Base-by-base conservation (phyloP, 495 filamentous ascomycete species). In the Aspergillus avenaceus region DNA sequence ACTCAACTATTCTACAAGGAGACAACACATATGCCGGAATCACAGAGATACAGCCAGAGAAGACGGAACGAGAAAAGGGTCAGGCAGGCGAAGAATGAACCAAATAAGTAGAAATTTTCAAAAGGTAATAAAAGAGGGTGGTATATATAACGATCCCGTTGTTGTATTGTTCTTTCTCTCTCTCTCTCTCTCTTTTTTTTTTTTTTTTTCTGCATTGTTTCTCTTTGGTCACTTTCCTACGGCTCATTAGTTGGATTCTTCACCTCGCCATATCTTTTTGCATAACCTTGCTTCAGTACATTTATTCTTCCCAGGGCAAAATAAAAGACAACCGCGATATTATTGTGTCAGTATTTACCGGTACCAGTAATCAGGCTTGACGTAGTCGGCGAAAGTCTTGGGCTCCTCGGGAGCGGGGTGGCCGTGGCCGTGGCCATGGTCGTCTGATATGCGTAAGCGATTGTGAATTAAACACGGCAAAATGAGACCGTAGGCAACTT, bases 321-420 rank as follows among this genome's bases (percentile, higher is more conserved):
- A n/a, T n/a, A n/a, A 34, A 28, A 40, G 26, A 53, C 37, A 50
- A 47, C 42, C 41, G 47, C 49, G 37, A 42, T 23, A 55, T 60
- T 48, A 49, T 49, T 56, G 51, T 54, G 41, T 50, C 51, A 27
- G 26, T 45, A 71, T 74, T 66, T 74, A 77, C 66, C 72, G 72
- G 70, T 87, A 96, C 78, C 84, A 81, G 81, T 97, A 97, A 62
- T 93, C 79, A 24, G 90, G 88, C 81, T 85, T 87, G 67, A 98
- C 86, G 75, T 74, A 96, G 80, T 98, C 85, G 68, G 87, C 87
- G 57, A 95, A 90, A 49, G 86, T 95, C 84, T 93, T 92, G 65
- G 89, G 87, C 74, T 93, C 88, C 70, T 81, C 79, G 64, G 77
- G 82, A 62, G 73, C 71, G 59, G 80, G 79, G 72, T 73, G 67